phyloP scores from a whole-genome alignment of 129 eudicot species.

The Logfia minima region DNA sequence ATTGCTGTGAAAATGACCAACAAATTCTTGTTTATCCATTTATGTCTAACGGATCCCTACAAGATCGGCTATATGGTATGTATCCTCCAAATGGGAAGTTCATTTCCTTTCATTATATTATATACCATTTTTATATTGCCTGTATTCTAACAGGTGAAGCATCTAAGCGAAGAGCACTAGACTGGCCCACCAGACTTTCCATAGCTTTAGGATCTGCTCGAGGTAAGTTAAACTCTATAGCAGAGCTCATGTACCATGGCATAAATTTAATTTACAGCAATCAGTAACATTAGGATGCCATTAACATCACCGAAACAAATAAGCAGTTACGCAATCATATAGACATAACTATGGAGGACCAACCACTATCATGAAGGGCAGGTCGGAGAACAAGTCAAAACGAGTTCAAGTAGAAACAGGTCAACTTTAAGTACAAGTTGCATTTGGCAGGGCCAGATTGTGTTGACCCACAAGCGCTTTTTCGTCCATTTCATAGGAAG shows the following conservation, averaged over 20 bases:
- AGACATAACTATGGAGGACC: neutral
- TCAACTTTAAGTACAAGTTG: too few species aligned
- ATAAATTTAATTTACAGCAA: constrained; percentile 6
- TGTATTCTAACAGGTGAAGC: constrained; percentile 60
- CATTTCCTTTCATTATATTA: constrained; percentile 10
- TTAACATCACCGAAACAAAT: constrained; percentile 5
- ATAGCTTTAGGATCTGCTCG: constrained; percentile 93
- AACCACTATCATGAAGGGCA: too few species aligned
- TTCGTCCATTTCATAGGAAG: too few species aligned
- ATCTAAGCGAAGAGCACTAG: constrained; percentile 63
- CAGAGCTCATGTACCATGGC: neutral
- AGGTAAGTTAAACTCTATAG: constrained; percentile 48
- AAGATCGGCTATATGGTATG: constrained; percentile 88
- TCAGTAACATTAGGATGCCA: constrained; percentile 4
- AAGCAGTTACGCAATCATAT: neutral
- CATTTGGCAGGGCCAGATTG: too few species aligned
- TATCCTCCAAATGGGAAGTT: constrained; percentile 18
- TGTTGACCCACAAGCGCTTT: too few species aligned
- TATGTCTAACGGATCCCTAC: constrained; percentile 92
- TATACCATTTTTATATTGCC: constrained; percentile 2
- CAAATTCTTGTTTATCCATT: constrained; percentile 89
- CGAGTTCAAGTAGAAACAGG: too few species aligned
- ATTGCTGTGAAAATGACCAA: constrained; percentile 78
- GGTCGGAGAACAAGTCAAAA: too few species aligned
- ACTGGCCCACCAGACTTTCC: constrained; percentile 89